Evolutionary conservation across 2,329 filamentous ascomycete species (phyloP).

Genomic region (Tolypocladium capitatum): DNA sequence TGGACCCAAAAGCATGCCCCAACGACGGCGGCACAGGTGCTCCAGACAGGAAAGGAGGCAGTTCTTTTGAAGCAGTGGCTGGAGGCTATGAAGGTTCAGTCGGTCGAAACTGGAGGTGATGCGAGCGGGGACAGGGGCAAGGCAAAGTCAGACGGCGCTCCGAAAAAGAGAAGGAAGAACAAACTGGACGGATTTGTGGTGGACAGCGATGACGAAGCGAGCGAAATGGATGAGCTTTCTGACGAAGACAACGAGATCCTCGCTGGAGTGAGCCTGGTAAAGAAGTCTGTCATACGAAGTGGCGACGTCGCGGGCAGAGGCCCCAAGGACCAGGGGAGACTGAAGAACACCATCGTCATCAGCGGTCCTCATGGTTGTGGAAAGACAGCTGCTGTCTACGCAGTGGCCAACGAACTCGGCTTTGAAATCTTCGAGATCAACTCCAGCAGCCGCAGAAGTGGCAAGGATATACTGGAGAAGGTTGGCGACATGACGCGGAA

Average conservation of each 20-base stretch:
- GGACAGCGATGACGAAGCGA: constrained; percentile 60
- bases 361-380: constrained; percentile 84
- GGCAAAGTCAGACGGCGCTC: constrained; percentile 12
- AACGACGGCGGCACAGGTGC: constrained; percentile 49
- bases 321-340: constrained; percentile 30
- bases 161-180: constrained; percentile 53
- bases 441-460: constrained; percentile 66
- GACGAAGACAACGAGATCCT: constrained; percentile 45
- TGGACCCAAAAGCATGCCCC: constrained; percentile 88
- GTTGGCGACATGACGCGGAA: constrained; percentile 97
- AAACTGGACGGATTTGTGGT: constrained; percentile 73
- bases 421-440: constrained; percentile 97
- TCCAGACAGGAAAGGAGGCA: constrained; percentile 62
- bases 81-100: constrained; percentile 57
- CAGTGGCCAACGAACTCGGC: constrained; percentile 78
- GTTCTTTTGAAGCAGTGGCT: constrained; percentile 70
- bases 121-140: constrained; percentile 14
- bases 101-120: constrained; percentile 52
- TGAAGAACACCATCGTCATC: constrained; percentile 69
- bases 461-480: constrained; percentile 78
- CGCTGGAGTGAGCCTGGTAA: constrained; percentile 24
- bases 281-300: constrained; percentile 41
- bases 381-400: constrained; percentile 86
- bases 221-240: constrained; percentile 55
- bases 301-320: constrained; percentile 20